Percentiles rank a stretch among this genome's conserved stretches.
phyloP scores from a whole-genome alignment of 495 filamentous ascomycete species.

The Hypoxylon lenormandii region DNA sequence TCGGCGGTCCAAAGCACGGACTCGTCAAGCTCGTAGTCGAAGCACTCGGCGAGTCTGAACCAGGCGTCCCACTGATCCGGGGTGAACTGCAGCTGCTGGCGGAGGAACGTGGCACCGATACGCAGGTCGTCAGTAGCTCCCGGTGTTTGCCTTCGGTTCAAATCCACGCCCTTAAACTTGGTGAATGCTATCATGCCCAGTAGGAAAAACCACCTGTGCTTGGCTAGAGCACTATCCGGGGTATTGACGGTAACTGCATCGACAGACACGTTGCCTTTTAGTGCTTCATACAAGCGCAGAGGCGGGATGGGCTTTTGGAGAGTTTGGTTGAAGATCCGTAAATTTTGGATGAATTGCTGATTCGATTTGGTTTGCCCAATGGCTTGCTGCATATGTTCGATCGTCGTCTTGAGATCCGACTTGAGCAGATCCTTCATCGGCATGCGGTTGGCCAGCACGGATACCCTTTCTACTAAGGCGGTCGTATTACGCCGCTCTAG shows the following conservation, averaged over 20 bases:
- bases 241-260: constrained; percentile 65
- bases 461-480: constrained; percentile 82
- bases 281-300: constrained; percentile 77
- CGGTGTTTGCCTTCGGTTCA: constrained; percentile 79
- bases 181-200: constrained; percentile 87
- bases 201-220: constrained; percentile 91
- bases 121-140: constrained; percentile 87
- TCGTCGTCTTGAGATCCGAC: constrained; percentile 83
- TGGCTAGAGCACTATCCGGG: constrained; percentile 70
- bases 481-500: constrained; percentile 80
- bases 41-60: constrained; percentile 92
- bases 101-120: constrained; percentile 81
- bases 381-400: constrained; percentile 86
- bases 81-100: constrained; percentile 85
- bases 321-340: constrained; percentile 77
- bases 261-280: constrained; percentile 77
- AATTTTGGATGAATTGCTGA: constrained; percentile 77
- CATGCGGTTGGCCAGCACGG: constrained; percentile 81
- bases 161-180: constrained; percentile 78
- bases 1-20: constrained; percentile 94
- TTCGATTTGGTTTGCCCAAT: constrained; percentile 71
- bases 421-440: constrained; percentile 92
- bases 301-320: constrained; percentile 85
- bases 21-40: constrained; percentile 91
- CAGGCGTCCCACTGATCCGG: constrained; percentile 93